Evolutionary conservation across 2,329 filamentous ascomycete species (phyloP), one percentile per base, ranked within the genome.

Genomic region (Pseudocercospora fuligena): DNA sequence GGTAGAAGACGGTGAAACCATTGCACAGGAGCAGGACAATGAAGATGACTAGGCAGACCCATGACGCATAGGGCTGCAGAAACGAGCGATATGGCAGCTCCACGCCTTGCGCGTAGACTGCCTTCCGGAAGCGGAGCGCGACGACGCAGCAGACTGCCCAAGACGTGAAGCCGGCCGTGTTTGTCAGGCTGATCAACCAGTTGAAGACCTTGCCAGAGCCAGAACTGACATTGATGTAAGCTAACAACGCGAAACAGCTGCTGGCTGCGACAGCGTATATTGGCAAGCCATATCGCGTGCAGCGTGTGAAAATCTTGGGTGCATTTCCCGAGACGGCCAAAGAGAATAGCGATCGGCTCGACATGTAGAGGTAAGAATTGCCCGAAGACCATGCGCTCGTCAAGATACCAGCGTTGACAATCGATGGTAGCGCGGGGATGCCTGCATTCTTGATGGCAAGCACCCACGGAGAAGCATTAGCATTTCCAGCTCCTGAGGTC

Each of bases 401-500:
- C 8, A 58, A 3, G 11, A 36, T 40, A 3, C 16, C 53, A 1
- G 54, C 27, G 8, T 58, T 58, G 29, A 40, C 31, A 21, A 58
- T 85, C 5, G 87, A 88, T 0, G 90, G 88, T 2, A 93, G 84
- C 7, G 85, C 89, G 3, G 81, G 82, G 61, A 93, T 88, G 0
- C 89, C 88, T 2, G 90, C 90, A 33, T 87, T 85, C 8, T 85
- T 83, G 33, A 89, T 88, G 14, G 90, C 91, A 67, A 93, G 91
- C 64, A 93, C 90, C 72, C 89, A 91, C 6, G 89, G 90, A 56
- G 77, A 79, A 1, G 77, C 76, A 12, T 56, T 56, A 3, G 51
- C 51, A 27, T 56, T 31, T 6, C 51, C 51, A 12, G 51, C 29
- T 54, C 49, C 49, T 19, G 49, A 54, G 5, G 25, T 29, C 12